Evolutionary conservation across 306 rosid species (phyloP), one percentile per base, ranked within the genome.

Genomic region (Vicia faba): DNA sequence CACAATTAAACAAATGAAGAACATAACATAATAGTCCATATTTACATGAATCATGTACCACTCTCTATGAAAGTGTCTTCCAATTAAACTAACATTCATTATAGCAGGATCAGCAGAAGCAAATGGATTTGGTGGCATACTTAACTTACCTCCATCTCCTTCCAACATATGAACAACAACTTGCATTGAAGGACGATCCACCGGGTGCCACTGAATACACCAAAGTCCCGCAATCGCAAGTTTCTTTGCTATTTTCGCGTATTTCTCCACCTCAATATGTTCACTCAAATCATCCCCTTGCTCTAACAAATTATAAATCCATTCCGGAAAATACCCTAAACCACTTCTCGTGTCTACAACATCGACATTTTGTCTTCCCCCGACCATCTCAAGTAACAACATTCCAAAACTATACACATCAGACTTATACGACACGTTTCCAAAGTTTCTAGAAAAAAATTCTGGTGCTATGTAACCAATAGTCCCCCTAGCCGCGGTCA

Each of bases 101-200:
- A 45, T 59, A 12, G 41, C 31, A 11, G 68, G 55, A 70, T 45
- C 51, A 18, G 68, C 48, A 11, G 75, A 60, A 53, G 59, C 75
- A 71, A 71, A 71, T 11, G 75, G 75, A 48, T 71, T 71, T 1
- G 60, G 68, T 2, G 61, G 61, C 39, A 71, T 19, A 12, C 15
- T 59, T 36, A 71, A 71, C 10, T 70, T 70, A 0, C 29, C 58
- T 29, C 58, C 75, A 16, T 44, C 75, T 70, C 75, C 75, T 44
- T 57, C 67, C 48, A 70, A 45, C 67, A 70, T 70, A 26, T 70
- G 75, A 31, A 70, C 59, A 12, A 70, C 75, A 70, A 59, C 48
- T 59, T 70, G 51, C 67, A 70, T 70, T 2, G 75, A 33, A 15
- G 75, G 75, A 11, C 66, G 66, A 44, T 70, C 66, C 0, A 58